Conservation (phyloP, 75 land plant genomes). For the Gnetum montanum region DNA sequence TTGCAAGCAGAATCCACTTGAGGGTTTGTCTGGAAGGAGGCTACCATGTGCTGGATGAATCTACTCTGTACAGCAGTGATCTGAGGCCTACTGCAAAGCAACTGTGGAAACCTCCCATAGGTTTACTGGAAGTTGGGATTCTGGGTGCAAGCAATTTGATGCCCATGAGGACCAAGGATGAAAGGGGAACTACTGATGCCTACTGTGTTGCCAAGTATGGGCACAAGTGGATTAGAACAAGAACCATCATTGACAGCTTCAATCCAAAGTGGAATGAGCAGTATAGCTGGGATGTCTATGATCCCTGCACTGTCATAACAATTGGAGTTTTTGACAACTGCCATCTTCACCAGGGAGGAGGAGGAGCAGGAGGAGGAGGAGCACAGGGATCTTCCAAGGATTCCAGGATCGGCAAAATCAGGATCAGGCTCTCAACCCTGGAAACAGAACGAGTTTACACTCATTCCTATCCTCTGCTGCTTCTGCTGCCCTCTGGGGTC, state of each 20-base stretch:
- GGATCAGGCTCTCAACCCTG: slow-evolving; percentile 56
- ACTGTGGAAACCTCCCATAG: slow-evolving; percentile 44
- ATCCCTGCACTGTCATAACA: slow-evolving; percentile 72
- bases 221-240: slow-evolving; percentile 65
- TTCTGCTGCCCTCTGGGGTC: slow-evolving; percentile 53
- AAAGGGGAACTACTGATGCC: slow-evolving; percentile 46
- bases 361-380: not conserved
- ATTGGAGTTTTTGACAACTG: slow-evolving; percentile 70
- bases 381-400: slow-evolving; percentile 14
- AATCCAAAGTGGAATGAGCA: slow-evolving; percentile 72
- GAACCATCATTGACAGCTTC: slow-evolving; percentile 46
- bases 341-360: slow-evolving; percentile 12
- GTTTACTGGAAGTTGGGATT: slow-evolving; percentile 49
- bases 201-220: slow-evolving; percentile 73
- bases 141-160: slow-evolving; percentile 39
- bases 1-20: slow-evolving; percentile 1
- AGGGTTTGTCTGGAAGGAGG: slow-evolving; percentile 58
- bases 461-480: slow-evolving; percentile 52
- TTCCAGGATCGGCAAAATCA: slow-evolving; percentile 53
- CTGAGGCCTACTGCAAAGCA: slow-evolving; percentile 62
- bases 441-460: slow-evolving; percentile 51
- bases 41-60: slow-evolving; percentile 71
- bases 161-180: slow-evolving; percentile 46
- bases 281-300: slow-evolving; percentile 77
- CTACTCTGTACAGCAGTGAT: slow-evolving; percentile 54